Base-by-base conservation (phyloP, 495 filamentous ascomycete species). In the Bacidia rubella region DNA sequence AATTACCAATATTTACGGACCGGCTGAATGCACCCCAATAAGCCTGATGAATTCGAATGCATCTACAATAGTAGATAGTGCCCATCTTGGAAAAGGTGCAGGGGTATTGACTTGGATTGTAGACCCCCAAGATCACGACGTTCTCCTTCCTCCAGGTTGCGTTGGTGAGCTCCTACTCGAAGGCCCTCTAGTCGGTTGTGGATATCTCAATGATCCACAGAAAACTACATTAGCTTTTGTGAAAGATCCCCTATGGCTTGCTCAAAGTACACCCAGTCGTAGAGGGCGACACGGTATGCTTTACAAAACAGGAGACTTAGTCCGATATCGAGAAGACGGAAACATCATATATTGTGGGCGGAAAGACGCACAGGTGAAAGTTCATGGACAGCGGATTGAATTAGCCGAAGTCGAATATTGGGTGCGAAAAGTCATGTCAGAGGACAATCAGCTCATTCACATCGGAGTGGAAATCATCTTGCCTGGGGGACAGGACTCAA, bases 101-200 rank as follows among this genome's bases (percentile, higher is more conserved):
- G 66, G 63, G 1, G 59, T 61, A 49, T 24, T 56, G 2, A 41
- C 63, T 1, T 85, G 81, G 81, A 65, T 84, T 53, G 74, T 79
- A 24, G 72, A 82, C 49, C 69, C 77, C 0, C 51, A 54, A 0
- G 68, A 83, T 51, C 70, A 74, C 43, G 55, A 79, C 23, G 48
- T 58, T 0, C 69, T 86, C 12, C 67, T 76, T 23, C 76, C 79
- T 0, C 62, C 83, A 10, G 81, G 81, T 17, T 64, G 65, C 3
- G 63, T 79, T 32, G 82, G 82, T 38, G 82, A 85, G 59, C 58
- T 84, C 19, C 57, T 77, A 2, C 66, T 86, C n/a, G 79, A 82
- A 65, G 80, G 80, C 0, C 74, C 78, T 0, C 64, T 74, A 21
- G 61, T 83, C 11, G 72, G 68, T 5, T 58, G 65, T 0, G 70